Percentiles rank a stretch among this genome's conserved stretches.
Evolutionary conservation across 2,329 filamentous ascomycete genomes (phyloP).

Genomic region (Penicillium freii): DNA sequence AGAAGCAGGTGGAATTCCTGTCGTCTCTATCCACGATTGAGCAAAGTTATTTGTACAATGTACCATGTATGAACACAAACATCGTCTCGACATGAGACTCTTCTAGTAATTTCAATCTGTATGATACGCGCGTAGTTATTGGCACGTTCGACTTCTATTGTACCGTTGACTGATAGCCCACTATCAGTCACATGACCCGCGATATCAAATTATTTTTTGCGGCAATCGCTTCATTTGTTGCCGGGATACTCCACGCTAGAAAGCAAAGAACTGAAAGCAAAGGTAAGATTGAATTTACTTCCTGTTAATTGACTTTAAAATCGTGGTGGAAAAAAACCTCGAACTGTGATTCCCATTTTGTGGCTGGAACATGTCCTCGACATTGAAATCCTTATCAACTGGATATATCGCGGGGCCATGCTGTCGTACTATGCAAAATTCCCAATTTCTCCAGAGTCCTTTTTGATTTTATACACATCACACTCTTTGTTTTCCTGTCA

Average conservation of each 20-base stretch:
- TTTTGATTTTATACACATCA: background rate
- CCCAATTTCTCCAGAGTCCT: background rate
- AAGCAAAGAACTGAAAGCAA: conserved; percentile 10
- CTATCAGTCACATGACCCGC: conserved; percentile 23
- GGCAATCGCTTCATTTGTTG: conserved; percentile 14
- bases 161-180: conserved; percentile 7
- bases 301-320: background rate
- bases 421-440: background rate
- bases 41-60: conserved; percentile 7
- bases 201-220: conserved; percentile 28
- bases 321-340: background rate
- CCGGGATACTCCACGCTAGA: conserved; percentile 11
- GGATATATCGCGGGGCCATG: conserved; percentile 12
- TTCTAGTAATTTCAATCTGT: background rate
- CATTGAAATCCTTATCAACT: conserved; percentile 16
- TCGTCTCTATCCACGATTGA: background rate
- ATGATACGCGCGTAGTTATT: background rate
- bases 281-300: conserved; percentile 15
- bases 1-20: conserved; percentile 6
- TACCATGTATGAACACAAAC: conserved; percentile 14
- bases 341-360: background rate
- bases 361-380: conserved; percentile 3
- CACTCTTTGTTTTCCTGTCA: background rate
- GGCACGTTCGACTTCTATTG: background rate
- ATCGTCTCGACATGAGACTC: background rate